These are phyloP conservation scores for Cladophialophora exuberans DNA, from an alignment of 2,329 filamentous ascomycete species.

Conservation along the genomic window DNA sequence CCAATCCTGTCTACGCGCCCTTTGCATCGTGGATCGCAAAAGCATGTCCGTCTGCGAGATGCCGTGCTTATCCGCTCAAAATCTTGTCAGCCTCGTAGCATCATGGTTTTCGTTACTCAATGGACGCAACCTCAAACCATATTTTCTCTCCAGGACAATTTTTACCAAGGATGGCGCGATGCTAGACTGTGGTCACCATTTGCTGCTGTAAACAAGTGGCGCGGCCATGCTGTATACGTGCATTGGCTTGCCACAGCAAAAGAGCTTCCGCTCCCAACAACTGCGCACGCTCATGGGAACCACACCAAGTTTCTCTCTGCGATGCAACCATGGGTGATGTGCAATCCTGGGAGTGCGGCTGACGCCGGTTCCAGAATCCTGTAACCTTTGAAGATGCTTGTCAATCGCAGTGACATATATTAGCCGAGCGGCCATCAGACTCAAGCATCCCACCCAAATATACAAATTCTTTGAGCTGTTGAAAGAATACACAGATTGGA, in stretches of 20 bases:
- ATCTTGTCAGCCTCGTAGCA: constrained; percentile 6
- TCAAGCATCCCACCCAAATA: background rate
- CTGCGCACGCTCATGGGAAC: no score
- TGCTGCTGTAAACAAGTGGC: background rate
- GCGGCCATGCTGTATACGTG: background rate
- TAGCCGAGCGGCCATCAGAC: no score
- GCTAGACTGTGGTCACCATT: background rate
- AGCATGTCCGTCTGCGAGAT: background rate
- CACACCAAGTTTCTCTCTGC: no score
- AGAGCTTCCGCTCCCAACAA: background rate
- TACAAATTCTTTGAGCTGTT: background rate
- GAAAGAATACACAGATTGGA: background rate
- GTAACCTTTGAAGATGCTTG: no score
- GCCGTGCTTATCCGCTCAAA: background rate
- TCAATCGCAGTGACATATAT: no score
- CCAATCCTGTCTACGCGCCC: background rate
- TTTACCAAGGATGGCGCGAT: constrained; percentile 24
- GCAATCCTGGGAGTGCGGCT: no score
- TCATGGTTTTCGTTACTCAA: constrained; percentile 21
- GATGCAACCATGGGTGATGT: no score
- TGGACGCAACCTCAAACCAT: constrained; percentile 12
- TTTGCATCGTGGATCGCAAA: background rate
- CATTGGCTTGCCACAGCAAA: background rate
- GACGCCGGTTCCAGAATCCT: no score
- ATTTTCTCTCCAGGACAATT: constrained; percentile 8